Base-by-base conservation (phyloP, 1,284 basidiomycete species). In the Cystobasidiaceae sp. region DNA sequence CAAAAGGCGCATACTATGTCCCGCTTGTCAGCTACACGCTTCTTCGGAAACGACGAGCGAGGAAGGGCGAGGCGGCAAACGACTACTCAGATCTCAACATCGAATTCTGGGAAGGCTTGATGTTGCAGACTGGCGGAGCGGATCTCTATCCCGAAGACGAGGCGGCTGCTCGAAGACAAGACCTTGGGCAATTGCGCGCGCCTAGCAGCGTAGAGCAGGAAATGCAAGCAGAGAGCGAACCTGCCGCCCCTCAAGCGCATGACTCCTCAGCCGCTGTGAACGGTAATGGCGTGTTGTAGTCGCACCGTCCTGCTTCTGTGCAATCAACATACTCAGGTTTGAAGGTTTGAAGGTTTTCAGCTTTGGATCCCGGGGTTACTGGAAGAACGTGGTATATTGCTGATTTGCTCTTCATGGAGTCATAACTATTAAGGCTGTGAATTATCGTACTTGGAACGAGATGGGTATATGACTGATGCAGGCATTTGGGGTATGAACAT, bases 31-130 rank as follows among this genome's bases (percentile, higher is more conserved):
- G 49, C 43, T 34, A 55, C 33, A 55, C 61, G 17, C 28, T 64
- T n/a, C 44, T 64, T 7, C 51, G 61, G 4, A 64, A 64, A 32
- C 50, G 61, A 28, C 52, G 61, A 37, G 61, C 61, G 33, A 39
- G 61, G 23, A 64, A 64, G 30, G 61, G 61, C 33, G 61, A 64
- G 41, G 46, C 45, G 13, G 37, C 27, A 49, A 64, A 64, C 44
- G 61, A 64, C 33, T 64, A 64, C 41, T 41, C 50, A 15, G 61
- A 64, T 49, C 52, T 64, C 28, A 52, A 44, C n/a, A 17, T 55
- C 15, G 61, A 64, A 30, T 64, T 51, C 28, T 64, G 61, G 61
- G 61, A 43, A 11, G 61, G 61, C 9, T 48, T 64, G 21, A 19
- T 48, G 6, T 51, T 64, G 7, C 37, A 51, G 13, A 5, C 56